Evolutionary conservation across 345 rosid genomes (phyloP).

Genomic region (Microcos paniculata): DNA sequence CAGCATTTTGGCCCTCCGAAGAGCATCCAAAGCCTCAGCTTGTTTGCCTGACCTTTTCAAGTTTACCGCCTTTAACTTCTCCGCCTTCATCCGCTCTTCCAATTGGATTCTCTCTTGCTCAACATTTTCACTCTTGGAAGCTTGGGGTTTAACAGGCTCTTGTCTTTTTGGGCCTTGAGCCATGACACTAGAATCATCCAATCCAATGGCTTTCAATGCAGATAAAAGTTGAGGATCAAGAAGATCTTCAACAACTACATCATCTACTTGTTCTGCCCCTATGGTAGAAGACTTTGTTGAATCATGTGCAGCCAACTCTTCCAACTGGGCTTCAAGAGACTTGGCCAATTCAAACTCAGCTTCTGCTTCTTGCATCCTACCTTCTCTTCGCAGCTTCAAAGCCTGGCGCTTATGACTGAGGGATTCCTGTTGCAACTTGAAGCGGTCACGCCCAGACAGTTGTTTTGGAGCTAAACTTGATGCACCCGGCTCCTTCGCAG

Average conservation of each 20-base stretch:
- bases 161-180: slow-evolving; percentile 29
- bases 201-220: slow-evolving; percentile 74
- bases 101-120: slow-evolving; percentile 56
- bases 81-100: slow-evolving; percentile 77
- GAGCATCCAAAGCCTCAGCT: slow-evolving; percentile 84
- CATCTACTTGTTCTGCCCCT: slow-evolving; percentile 33
- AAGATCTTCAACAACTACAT: slow-evolving; percentile 69
- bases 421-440: slow-evolving; percentile 86
- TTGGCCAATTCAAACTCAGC: slow-evolving; percentile 89
- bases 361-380: slow-evolving; percentile 79
- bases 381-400: slow-evolving; percentile 82
- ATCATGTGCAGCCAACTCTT: slow-evolving; percentile 47
- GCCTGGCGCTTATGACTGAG: slow-evolving; percentile 84
- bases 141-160: slow-evolving; percentile 28
- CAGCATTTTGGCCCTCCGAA: slow-evolving; percentile 66
- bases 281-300: slow-evolving; percentile 33
- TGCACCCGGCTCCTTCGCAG: slow-evolving; percentile 40
- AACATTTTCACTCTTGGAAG: slow-evolving; percentile 31
- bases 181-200: slow-evolving; percentile 37
- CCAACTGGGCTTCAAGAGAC: slow-evolving; percentile 83
- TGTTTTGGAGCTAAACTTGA: slow-evolving; percentile 51
- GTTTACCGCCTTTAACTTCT: slow-evolving; percentile 72
- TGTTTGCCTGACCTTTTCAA: slow-evolving; percentile 86
- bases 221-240: slow-evolving; percentile 92
- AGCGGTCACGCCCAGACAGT: slow-evolving; percentile 77